Percentiles rank a stretch among this genome's conserved stretches.
These are phyloP conservation scores for Diaporthe vaccinii DNA, from an alignment of 2,329 filamentous ascomycete genomes.

Conservation along the genomic window DNA sequence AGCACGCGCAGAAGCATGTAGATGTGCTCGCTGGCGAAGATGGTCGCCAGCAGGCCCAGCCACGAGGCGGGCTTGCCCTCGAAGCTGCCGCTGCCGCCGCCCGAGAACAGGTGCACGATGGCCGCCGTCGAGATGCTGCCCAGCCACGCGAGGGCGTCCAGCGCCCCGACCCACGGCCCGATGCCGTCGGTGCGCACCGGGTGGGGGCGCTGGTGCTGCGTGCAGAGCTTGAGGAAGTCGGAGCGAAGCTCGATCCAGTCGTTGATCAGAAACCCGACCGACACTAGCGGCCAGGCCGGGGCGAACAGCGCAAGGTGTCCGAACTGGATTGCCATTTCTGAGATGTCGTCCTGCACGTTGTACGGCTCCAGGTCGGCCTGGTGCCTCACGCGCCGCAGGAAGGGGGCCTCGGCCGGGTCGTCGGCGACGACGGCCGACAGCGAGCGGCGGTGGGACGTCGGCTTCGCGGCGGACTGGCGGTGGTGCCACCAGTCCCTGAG, in stretches of 20 bases:
- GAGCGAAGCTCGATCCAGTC: slow-evolving; percentile 84
- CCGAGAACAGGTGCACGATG: slow-evolving; percentile 79
- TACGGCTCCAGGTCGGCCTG: slow-evolving; percentile 78
- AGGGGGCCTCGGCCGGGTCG: slow-evolving; percentile 69
- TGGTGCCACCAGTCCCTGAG: slow-evolving; percentile 58
- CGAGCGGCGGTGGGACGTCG: slow-evolving; percentile 49
- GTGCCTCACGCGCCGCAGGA: slow-evolving; percentile 72
- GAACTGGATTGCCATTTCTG: slow-evolving; percentile 81
- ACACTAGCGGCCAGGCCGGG: slow-evolving; percentile 81
- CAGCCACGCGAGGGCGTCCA: slow-evolving; percentile 79
- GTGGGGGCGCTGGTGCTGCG: slow-evolving; percentile 78
- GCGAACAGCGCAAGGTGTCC: slow-evolving; percentile 81
- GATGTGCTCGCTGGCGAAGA: slow-evolving; percentile 81
- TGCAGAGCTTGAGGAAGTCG: slow-evolving; percentile 82
- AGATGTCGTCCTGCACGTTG: slow-evolving; percentile 79
- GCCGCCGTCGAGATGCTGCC: slow-evolving; percentile 80
- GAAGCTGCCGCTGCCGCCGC: slow-evolving; percentile 53
- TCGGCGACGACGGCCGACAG: slow-evolving; percentile 62
- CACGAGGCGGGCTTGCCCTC: slow-evolving; percentile 60
- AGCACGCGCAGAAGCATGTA: slow-evolving; percentile 72
- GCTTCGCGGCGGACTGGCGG: slow-evolving; percentile 6
- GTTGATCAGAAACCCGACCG: slow-evolving; percentile 80
- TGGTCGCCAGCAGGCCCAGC: slow-evolving; percentile 76
- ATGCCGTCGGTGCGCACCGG: slow-evolving; percentile 80
- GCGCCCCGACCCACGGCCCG: slow-evolving; percentile 78